These are phyloP conservation scores for Trichoderma sp. DNA, from an alignment of 2,329 filamentous ascomycete species.

Conservation along the genomic window DNA sequence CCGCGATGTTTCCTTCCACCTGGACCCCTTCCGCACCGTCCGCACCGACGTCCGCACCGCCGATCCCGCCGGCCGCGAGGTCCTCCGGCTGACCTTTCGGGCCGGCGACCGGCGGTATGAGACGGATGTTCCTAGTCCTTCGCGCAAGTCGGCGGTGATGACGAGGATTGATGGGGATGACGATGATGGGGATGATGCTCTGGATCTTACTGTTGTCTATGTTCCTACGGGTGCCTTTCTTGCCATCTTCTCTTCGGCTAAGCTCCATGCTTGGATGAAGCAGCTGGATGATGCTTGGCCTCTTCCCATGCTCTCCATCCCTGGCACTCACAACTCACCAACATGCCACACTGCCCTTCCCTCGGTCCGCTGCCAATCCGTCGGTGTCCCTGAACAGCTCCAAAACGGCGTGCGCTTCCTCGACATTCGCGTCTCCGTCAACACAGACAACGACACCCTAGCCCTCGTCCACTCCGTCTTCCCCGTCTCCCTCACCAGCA, in stretches of 20 bases:
- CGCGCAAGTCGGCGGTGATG: slow-evolving; percentile 61
- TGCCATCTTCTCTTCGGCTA: slow-evolving; percentile 69
- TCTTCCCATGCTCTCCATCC: slow-evolving; percentile 81
- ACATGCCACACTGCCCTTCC: slow-evolving; percentile 83
- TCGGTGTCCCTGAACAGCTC: slow-evolving; percentile 74
- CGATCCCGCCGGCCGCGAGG: slow-evolving; percentile 58
- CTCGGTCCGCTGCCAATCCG: slow-evolving; percentile 90
- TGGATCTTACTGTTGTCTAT: slow-evolving; percentile 68
- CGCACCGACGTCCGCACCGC: slow-evolving; percentile 58
- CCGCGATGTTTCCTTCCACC: slow-evolving; percentile 61
- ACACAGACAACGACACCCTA: slow-evolving; percentile 62
- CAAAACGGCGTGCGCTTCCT: slow-evolving; percentile 91
- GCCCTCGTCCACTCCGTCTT: slow-evolving; percentile 88
- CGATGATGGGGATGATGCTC: slow-evolving; percentile 43
- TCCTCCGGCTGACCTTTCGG: slow-evolving; percentile 74
- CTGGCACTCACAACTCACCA: slow-evolving; percentile 93
- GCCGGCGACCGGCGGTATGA: slow-evolving; percentile 58
- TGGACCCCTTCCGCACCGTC: slow-evolving; percentile 69
- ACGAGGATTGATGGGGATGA: slow-evolving; percentile 46
- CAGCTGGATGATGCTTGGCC: slow-evolving; percentile 70
- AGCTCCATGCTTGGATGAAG: slow-evolving; percentile 78
- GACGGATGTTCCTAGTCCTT: slow-evolving; percentile 69
- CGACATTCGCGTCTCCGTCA: slow-evolving; percentile 74
- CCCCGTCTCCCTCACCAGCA: slow-evolving; percentile 79
- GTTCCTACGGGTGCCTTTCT: slow-evolving; percentile 56